phyloP scores from a whole-genome alignment of 2,329 filamentous ascomycete genomes.

The Diplodia intermedia region DNA sequence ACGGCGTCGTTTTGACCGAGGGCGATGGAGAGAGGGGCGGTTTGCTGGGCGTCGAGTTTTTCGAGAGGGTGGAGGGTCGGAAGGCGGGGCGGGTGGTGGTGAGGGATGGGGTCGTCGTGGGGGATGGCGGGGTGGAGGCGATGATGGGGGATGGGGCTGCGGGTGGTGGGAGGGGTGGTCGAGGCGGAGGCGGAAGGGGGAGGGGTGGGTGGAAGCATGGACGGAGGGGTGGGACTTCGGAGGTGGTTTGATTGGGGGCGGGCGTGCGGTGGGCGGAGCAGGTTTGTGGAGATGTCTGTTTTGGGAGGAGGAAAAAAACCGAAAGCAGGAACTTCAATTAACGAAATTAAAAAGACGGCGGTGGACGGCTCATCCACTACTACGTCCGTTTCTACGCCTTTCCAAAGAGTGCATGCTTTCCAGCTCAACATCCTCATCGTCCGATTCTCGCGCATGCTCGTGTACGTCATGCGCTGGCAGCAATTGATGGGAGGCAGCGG shows the following conservation, averaged over 20 bases:
- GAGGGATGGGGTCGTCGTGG: constrained; percentile 70
- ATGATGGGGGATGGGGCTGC: constrained; percentile 42
- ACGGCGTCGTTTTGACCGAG: constrained; percentile 55
- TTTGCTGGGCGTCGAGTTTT: constrained; percentile 70
- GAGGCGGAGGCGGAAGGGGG: constrained; percentile 27
- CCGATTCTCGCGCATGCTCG: too few relatives aligned
- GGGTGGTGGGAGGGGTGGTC: constrained; percentile 34
- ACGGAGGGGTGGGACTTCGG: constrained; percentile 34
- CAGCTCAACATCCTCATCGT: too few relatives aligned
- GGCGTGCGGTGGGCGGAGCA: background rate
- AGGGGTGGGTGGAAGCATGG: constrained; percentile 40
- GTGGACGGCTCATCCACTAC: too few relatives aligned
- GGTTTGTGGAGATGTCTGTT: background rate
- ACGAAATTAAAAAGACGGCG: too few relatives aligned
- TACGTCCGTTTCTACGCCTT: too few relatives aligned
- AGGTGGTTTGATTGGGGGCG: background rate
- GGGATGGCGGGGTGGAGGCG: constrained; percentile 55
- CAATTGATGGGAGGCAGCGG: too few relatives aligned
- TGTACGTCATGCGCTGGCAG: too few relatives aligned
- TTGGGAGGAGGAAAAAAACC: too few relatives aligned
- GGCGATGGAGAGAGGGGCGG: constrained; percentile 58
- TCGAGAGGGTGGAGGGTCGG: constrained; percentile 72
- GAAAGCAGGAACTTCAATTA: too few relatives aligned
- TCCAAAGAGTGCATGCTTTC: too few relatives aligned
- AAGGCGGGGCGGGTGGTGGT: constrained; percentile 70